Evolutionary conservation across 805 yeast genomes (phyloP), one percentile per base, ranked within the genome.

Genomic region (Ogataea populi-albae): DNA sequence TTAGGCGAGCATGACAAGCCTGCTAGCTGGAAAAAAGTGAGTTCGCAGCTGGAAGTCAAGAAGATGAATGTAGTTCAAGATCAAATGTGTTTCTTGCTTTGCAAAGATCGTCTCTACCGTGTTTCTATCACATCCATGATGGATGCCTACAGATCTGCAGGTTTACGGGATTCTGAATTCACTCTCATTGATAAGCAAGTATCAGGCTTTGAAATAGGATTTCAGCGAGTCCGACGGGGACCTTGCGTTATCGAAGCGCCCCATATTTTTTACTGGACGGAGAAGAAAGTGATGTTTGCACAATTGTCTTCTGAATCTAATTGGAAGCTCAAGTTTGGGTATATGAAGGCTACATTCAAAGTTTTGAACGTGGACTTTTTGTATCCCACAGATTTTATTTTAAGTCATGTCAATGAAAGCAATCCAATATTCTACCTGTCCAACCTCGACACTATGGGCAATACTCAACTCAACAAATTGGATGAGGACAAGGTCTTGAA

Each of bases 121-220:
- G 77, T 79, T 41, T 73, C 78, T 21, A 59, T 87, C 16, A 81
- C 80, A 26, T 76, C 77, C 45, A 50, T 89, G 11, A 54, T 82
- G 32, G 64, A 74, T 16, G 79, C 85, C 11, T 80, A 77, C 50
- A 69, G 68, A 26, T 57, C 49, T 8, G 54, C 59, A 47, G 77
- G 9, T 64, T 77, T 10, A 66, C 71, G 45, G 76, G 54, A 49
- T 30, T 39, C 46, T 15, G 36, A 30, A 1, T 29, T 53, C 26
- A 29, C 29, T 9, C 43, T 36, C n/a, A 34, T 53, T 32, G 38
- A 32, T 21, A 51, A 77, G 56, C 60, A 77, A 54, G 77, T 79
- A 0, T 59, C 73, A 2, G 79, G 73, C 44, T 88, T 85, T 60
- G 73, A 72, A 31, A 64, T 83, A 41, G 96, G 93, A 0, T 73